phyloP scores from a whole-genome alignment of 1,284 basidiomycete species.

The Ustilago xerochloae region DNA sequence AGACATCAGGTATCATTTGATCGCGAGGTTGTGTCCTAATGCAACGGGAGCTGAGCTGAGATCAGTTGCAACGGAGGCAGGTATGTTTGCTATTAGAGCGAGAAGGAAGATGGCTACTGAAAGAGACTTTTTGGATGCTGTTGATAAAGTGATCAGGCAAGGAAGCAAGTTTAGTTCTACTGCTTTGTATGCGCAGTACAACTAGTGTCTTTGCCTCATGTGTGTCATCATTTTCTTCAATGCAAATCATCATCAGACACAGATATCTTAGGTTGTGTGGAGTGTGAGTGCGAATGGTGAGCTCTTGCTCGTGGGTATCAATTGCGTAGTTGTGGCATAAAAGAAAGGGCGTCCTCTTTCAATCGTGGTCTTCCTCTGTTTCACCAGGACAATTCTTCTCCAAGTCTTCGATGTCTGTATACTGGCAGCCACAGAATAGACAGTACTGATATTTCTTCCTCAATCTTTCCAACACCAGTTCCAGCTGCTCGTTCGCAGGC shows the following conservation, averaged over 20 bases:
- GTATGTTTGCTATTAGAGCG: conserved; percentile 99
- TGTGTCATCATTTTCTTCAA: conserved; percentile 21
- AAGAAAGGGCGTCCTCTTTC: background rate
- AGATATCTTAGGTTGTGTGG: background rate
- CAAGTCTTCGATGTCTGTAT: conserved; percentile 15
- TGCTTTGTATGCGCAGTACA: conserved; percentile 62
- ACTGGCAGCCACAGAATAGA: conserved; percentile 52
- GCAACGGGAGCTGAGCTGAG: conserved; percentile 97
- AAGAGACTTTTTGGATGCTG: conserved; percentile 95
- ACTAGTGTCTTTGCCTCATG: conserved; percentile 11
- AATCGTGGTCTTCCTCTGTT: conserved; percentile 51
- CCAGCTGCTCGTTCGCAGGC: conserved; percentile 25
- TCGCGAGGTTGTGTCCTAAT: conserved; percentile 95
- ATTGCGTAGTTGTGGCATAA: background rate
- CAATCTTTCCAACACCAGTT: conserved; percentile 26
- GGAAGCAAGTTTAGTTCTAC: conserved; percentile 90
- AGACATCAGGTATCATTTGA: conserved; percentile 96
- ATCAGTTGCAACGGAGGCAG: conserved; percentile 96
- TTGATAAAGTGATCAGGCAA: conserved; percentile 97
- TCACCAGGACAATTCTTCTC: conserved; percentile 39
- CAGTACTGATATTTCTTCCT: conserved; percentile 35
- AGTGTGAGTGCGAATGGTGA: background rate
- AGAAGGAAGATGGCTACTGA: conserved; percentile 96
- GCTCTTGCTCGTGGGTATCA: conserved; percentile 20
- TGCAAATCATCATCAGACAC: background rate